These are phyloP conservation scores for Malassezia sp. DNA, from an alignment of 1,284 basidiomycete genomes.

Conservation along the genomic window DNA sequence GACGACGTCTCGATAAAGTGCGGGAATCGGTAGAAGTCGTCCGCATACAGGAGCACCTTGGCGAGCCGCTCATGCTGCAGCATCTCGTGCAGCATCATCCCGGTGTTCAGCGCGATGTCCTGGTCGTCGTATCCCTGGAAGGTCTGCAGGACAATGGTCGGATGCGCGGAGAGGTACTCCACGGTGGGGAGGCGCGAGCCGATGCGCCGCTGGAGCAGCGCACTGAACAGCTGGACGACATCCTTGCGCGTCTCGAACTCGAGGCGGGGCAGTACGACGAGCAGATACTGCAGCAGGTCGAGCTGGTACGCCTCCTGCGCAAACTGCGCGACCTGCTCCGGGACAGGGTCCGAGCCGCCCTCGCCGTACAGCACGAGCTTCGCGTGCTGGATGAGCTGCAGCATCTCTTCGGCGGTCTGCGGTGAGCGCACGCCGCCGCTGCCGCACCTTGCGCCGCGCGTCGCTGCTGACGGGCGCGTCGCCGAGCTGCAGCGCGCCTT, in stretches of 20 bases:
- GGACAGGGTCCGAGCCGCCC: conserved; percentile 61
- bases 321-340: conserved; percentile 56
- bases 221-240: conserved; percentile 91
- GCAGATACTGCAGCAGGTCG: conserved; percentile 71
- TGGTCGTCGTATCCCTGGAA: conserved; percentile 73
- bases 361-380: conserved; percentile 77
- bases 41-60: conserved; percentile 80
- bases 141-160: conserved; percentile 76
- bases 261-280: conserved; percentile 68
- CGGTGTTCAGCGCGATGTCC: conserved; percentile 90
- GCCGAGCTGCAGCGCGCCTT: conserved; percentile 12
- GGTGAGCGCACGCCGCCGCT: neutral
- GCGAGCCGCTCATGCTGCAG: conserved; percentile 80
- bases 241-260: conserved; percentile 91
- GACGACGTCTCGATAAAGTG: conserved; percentile 95
- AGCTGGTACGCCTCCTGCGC: conserved; percentile 89
- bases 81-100: conserved; percentile 97
- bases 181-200: conserved; percentile 86
- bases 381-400: conserved; percentile 77
- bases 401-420: conserved; percentile 73
- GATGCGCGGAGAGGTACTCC: conserved; percentile 74
- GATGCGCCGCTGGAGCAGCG: conserved; percentile 84
- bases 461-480: conserved; percentile 1
- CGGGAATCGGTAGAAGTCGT: conserved; percentile 88
- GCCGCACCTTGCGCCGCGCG: conserved; percentile 2